Conservation (phyloP, 2,329 filamentous ascomycete species). For the Cyanodermella asteris region DNA sequence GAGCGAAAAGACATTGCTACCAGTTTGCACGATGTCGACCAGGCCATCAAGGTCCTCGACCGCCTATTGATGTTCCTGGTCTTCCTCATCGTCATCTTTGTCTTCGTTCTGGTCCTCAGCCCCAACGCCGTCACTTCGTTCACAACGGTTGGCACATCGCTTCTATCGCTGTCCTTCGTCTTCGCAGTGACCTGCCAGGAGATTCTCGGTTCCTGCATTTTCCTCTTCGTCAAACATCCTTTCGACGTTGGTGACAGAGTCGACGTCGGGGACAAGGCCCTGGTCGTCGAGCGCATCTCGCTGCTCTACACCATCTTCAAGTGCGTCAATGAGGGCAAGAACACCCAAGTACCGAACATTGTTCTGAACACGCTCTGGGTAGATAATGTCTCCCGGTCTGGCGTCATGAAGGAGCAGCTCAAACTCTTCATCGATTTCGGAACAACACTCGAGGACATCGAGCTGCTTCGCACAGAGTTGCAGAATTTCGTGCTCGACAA, state of each 20-base stretch:
- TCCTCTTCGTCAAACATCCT: slow-evolving; percentile 95
- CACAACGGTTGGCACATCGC: slow-evolving; percentile 71
- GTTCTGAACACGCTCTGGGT: slow-evolving; percentile 83
- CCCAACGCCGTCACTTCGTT: slow-evolving; percentile 66
- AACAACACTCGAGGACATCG: slow-evolving; percentile 74
- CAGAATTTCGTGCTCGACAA: slow-evolving; percentile 60
- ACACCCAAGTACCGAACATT: slow-evolving; percentile 72
- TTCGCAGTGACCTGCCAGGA: slow-evolving; percentile 85
- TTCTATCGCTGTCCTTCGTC: slow-evolving; percentile 90
- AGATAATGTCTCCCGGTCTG: slow-evolving; percentile 78
- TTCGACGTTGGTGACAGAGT: slow-evolving; percentile 92
- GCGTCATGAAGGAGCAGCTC: slow-evolving; percentile 74
- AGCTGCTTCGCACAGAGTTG: slow-evolving; percentile 66
- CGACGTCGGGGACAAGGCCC: slow-evolving; percentile 45
- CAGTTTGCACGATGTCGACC: slow-evolving; percentile 94
- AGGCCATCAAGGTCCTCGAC: slow-evolving; percentile 81
- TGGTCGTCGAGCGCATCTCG: slow-evolving; percentile 83
- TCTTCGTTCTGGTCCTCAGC: slow-evolving; percentile 74
- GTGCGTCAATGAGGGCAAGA: slow-evolving; percentile 59
- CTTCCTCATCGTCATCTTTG: slow-evolving; percentile 57
- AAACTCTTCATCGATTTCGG: slow-evolving; percentile 65
- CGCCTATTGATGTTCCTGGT: slow-evolving; percentile 65
- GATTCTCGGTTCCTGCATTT: slow-evolving; percentile 94
- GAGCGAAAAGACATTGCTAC: slow-evolving; percentile 73
- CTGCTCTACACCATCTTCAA: slow-evolving; percentile 84